phyloP scores from a whole-genome alignment of 805 yeast genomes.

The Cyberlindnera galapagoensis region DNA sequence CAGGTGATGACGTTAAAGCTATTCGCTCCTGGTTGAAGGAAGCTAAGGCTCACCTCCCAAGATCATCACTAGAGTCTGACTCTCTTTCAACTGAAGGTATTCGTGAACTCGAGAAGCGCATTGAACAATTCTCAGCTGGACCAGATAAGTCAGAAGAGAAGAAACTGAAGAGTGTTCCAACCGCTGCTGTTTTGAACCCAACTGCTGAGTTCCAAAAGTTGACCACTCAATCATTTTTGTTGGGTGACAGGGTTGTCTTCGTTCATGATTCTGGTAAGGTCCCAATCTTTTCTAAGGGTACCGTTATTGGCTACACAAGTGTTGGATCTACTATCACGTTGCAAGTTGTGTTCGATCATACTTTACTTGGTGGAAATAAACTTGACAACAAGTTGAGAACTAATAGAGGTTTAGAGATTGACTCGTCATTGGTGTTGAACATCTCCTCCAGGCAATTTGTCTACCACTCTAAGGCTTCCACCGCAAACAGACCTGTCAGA shows the following conservation, averaged over 20 bases:
- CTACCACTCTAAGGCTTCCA: conserved; percentile 64
- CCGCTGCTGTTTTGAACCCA: conserved; percentile 75
- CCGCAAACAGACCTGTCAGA: conserved; percentile 18
- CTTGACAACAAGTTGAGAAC: conserved; percentile 72
- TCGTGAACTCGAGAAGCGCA: conserved; percentile 56
- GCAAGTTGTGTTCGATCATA: conserved; percentile 78
- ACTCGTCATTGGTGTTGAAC: conserved; percentile 76
- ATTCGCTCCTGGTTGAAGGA: conserved; percentile 38
- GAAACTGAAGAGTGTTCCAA: conserved; percentile 76
- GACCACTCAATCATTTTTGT: conserved; percentile 65
- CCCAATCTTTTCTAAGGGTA: conserved; percentile 82
- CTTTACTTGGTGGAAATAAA: conserved; percentile 75
- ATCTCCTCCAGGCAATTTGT: conserved; percentile 68
- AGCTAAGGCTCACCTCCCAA: conserved; percentile 48
- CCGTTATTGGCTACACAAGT: conserved; percentile 73
- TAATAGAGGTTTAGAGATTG: conserved; percentile 79
- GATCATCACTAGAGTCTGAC: conserved; percentile 73
- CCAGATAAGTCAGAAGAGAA: conserved; percentile 43
- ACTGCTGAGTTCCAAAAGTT: conserved; percentile 63
- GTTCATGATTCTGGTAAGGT: conserved; percentile 86
- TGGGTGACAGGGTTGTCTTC: conserved; percentile 88
- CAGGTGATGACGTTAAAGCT: conserved; percentile 23
- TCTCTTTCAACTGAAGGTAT: conserved; percentile 63
- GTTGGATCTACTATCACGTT: conserved; percentile 48
- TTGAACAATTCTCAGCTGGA: conserved; percentile 38